Evolutionary conservation across 352 stramenopile genomes (phyloP), one percentile per base, ranked within the genome.

Genomic region (Phytophthora europaea): DNA sequence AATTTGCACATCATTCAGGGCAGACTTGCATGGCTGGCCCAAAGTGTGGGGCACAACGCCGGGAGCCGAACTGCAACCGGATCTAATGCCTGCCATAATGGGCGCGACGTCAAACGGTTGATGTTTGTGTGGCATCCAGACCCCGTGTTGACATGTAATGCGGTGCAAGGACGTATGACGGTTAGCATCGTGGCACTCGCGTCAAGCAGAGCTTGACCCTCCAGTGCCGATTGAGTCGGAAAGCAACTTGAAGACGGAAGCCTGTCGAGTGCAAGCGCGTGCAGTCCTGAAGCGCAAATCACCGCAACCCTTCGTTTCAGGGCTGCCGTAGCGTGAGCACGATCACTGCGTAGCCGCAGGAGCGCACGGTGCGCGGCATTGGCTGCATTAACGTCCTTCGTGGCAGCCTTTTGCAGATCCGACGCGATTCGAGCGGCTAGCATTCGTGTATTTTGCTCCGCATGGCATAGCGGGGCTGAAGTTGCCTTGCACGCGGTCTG

Each of bases 1-100:
- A 73, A 73, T 48, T 33, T 63, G 50, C 61, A 63, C 59, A 69
- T 69, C 61, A 33, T 40, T 23, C 36, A n/a, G 12, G 50, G 23
- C 56, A 51, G 28, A 40, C 52, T 8, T 50, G 8, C 33, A 16
- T 51, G 43, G 43, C 43, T 51, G 43, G 43, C 43, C 18, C 6
- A 51, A 53, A 67, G 36, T 31, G 63, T 64, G 38, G 53, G n/a
- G 36, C 51, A 55, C 52, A 70, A 23, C 57, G 16, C 53, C 54
- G 54, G 40, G 61, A 40, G 20, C 31, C 28, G n/a, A 61, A 9
- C 20, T 61, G 28, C 40, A 65, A 57, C 20, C 38, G 26, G 28
- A 9, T 9, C 43, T 4, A 22, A 13, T 50, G 45, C 45, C 45
- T 26, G 45, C 18, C 18, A 52, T 26, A 26, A 16, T 12, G 6